Evolutionary conservation across 1,284 basidiomycete genomes (phyloP), one percentile per base, ranked within the genome.

Genomic region (Xerocomus nothofagi): DNA sequence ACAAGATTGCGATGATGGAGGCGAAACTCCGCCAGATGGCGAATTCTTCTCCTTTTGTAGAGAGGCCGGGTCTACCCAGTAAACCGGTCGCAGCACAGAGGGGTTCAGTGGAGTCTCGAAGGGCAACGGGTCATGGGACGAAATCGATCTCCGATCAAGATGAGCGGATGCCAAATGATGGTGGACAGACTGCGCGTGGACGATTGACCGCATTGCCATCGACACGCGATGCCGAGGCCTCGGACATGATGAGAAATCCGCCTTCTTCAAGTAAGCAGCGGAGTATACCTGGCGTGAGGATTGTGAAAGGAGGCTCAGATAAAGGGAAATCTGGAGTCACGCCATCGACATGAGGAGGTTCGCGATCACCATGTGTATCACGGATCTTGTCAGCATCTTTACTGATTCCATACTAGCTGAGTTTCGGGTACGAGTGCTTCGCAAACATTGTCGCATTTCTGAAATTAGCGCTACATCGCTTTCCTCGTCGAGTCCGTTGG

Each of bases 1-100:
- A 86, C 56, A 97, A 97, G 71, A 98, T 98, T 59, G 93, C 93
- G 2, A 84, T 88, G 54, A 88, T 98, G 79, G 96, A 98, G 69
- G 95, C 95, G 5, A 98, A 98, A 69, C 75, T 98, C 18, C 81
- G 84, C 9, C 81, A 91, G 55, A 82, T 97, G 80, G 81, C 84
- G 57, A 69, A 72, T 49, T 64, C 63, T 5, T 61, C 56, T 1
- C 15, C 54, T 2, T 65, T 55, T 37, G 24, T 41, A 0, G 61
- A 69, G 20, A 51, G 55, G 39, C 58, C 63, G 11, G 48, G 39
- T 8, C 38, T 66, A 3, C 64, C 64, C 11, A 50, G n/a, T n/a
- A 69, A 54, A 48, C 64, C 68, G 2, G n/a, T 14, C 5, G 39
- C 46, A 20, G 8, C 38, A 6, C 43, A 30, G 12, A 37, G 26